Evolutionary conservation across 768 basidiomycete genomes (phyloP).

Genomic region (Kwoniella sp.): DNA sequence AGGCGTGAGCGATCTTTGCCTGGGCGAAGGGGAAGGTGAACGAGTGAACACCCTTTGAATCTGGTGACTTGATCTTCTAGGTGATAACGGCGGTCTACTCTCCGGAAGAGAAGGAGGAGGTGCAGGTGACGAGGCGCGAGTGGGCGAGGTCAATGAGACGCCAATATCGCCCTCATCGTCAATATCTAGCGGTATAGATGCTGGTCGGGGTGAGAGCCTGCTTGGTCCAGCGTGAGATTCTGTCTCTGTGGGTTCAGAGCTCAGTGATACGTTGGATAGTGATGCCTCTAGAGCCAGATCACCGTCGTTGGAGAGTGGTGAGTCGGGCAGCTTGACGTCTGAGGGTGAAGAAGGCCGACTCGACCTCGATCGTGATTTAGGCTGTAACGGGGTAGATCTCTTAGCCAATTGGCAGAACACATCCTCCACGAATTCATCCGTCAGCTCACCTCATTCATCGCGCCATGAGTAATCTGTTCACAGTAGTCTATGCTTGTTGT

Average conservation of each 20-base stretch:
- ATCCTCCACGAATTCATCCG: too few species aligned
- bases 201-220: background rate
- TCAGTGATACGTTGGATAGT: conserved; percentile 6
- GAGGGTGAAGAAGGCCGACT: conserved; percentile 1
- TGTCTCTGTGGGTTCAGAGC: background rate
- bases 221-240: conserved; percentile 11
- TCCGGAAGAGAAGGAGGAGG: conserved; percentile 1
- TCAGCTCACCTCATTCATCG: background rate
- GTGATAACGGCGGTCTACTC: background rate
- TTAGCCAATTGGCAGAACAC: too few species aligned
- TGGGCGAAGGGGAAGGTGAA: conserved; percentile 10
- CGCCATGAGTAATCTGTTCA: background rate
- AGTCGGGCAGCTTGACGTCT: background rate
- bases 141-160: conserved; percentile 7
- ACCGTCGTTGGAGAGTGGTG: conserved; percentile 1
- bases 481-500: too few species aligned
- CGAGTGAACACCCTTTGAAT: conserved; percentile 2
- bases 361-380: background rate
- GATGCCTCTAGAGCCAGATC: conserved; percentile 6
- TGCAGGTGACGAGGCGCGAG: conserved; percentile 13
- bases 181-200: background rate
- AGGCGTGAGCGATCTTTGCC: conserved; percentile 9
- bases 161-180: conserved; percentile 18
- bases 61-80: background rate
- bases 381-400: background rate